Percentiles rank a stretch among this genome's conserved stretches.
phyloP scores from a whole-genome alignment of 2,329 filamentous ascomycete genomes.

The Rosellinia necatrix region DNA sequence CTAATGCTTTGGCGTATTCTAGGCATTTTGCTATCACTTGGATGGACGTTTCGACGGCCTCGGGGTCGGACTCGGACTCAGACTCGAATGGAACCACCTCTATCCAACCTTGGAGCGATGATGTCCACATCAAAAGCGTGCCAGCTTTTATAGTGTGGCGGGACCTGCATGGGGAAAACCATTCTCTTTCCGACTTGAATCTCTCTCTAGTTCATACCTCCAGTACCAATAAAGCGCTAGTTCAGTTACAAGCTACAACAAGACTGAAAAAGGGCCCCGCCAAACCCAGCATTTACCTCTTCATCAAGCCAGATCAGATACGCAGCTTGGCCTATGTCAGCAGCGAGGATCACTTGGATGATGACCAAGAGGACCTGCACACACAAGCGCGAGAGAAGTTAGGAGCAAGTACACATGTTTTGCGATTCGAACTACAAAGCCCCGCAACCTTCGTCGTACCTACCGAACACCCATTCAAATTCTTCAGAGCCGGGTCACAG shows the following conservation, averaged over 20 bases:
- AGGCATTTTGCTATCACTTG: background rate
- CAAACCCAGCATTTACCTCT: constrained; percentile 13
- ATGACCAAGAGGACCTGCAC: constrained; percentile 4
- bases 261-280: constrained; percentile 14
- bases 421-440: constrained; percentile 13
- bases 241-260: constrained; percentile 8
- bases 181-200: background rate
- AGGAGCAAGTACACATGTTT: constrained; percentile 7
- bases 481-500: constrained; percentile 12
- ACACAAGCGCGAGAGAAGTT: constrained; percentile 7
- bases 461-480: constrained; percentile 3
- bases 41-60: constrained; percentile 19
- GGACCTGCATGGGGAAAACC: background rate
- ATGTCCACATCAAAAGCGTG: constrained; percentile 7
- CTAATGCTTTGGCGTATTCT: background rate
- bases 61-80: constrained; percentile 7
- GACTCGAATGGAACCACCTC: background rate
- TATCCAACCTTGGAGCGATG: background rate
- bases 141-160: constrained; percentile 15
- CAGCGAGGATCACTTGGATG: background rate
- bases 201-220: constrained; percentile 1
- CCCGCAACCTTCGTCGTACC: constrained; percentile 12
- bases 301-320: constrained; percentile 18
- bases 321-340: background rate
- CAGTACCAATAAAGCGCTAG: background rate